Evolutionary conservation across 148 eudicot genomes (phyloP), one percentile per base, ranked within the genome.

Genomic region (Oxyria digyna): DNA sequence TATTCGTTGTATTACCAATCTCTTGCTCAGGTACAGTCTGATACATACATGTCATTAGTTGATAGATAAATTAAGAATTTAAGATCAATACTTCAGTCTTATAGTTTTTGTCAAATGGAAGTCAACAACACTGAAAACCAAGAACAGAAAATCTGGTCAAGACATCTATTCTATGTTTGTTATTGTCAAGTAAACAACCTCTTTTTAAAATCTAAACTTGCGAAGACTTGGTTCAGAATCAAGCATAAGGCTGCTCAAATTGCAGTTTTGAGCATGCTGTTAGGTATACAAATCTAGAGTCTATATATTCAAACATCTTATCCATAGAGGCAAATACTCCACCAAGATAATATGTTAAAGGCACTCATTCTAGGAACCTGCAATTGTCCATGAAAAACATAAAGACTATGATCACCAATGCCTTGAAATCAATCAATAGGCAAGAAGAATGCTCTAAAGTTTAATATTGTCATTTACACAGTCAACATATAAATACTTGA

Each of bases 11-110:
- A 46, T 67, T 77, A 76, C 75, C 89, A 68, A 42, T 41, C 48
- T 45, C n/a, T 55, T 76, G 85, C 84, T 81, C 77, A 68, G 67
- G 40, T 42, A 71, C 23, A 71, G 63, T 64, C 81, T 76, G 65
- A 45, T 48, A 74, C 62, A 48, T 38, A 27, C 45, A 66, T 18
- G 18, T 66, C 26, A 11, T 11, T 37, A n/a, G 46, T 37, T 62
- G 13, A 29, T 27, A 59, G 14, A 59, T 31, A 14, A 27, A 59
- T 29, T 29, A 4, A 59, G 65, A 14, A 27, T 27, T 29, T 29
- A 4, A 59, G 65, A 29, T 59, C 8, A 1, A 27, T 59, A 59
- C 27, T 23, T 52, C 8, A 24, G n/a, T n/a, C n/a, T 52, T 23
- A 5, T 9, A 21, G 37, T 7, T 66, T 20, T 24, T 66, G 23